These are phyloP conservation scores for Edaphochlamys debaryana DNA, from an alignment of 139 green algal species.

Conservation along the genomic window DNA sequence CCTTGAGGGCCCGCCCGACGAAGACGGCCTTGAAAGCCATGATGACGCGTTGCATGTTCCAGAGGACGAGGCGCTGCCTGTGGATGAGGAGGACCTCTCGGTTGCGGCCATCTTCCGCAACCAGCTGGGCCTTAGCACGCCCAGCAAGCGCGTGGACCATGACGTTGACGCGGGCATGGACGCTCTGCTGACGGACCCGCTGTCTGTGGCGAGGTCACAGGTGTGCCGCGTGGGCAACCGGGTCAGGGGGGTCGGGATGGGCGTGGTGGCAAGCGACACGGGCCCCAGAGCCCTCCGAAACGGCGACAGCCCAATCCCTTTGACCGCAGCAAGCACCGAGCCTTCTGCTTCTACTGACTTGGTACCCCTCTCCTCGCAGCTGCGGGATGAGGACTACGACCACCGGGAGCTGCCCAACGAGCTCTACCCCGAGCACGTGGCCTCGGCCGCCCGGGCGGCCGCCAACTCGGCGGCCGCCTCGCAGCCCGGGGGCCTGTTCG, in stretches of 20 bases:
- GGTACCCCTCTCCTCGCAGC: too few species aligned
- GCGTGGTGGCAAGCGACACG: too few species aligned
- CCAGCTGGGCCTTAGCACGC: conserved; percentile 18
- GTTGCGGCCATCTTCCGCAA: conserved; percentile 71
- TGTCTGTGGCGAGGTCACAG: conserved; percentile 12
- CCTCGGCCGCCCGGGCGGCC: too few species aligned
- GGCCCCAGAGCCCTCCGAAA: too few species aligned
- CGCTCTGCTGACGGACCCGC: conserved; percentile 9
- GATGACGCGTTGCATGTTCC: too few species aligned
- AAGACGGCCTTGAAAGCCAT: conserved; percentile 55
- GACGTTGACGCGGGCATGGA: conserved; percentile 26
- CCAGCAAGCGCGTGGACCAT: background rate
- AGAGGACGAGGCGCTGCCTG: conserved; percentile 45
- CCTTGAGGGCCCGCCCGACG: conserved; percentile 76
- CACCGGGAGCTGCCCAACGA: background rate
- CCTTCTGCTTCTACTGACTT: too few species aligned
- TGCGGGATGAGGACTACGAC: conserved; percentile 26
- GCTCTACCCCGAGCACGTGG: background rate
- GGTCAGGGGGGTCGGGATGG: too few species aligned
- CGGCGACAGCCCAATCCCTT: too few species aligned
- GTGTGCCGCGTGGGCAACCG: too few species aligned
- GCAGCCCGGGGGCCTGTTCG: too few species aligned
- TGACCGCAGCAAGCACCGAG: too few species aligned
- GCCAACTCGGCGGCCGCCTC: too few species aligned
- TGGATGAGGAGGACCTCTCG: conserved; percentile 60